Base-by-base conservation (phyloP, 805 yeast species). In the Candida andamanensis region DNA sequence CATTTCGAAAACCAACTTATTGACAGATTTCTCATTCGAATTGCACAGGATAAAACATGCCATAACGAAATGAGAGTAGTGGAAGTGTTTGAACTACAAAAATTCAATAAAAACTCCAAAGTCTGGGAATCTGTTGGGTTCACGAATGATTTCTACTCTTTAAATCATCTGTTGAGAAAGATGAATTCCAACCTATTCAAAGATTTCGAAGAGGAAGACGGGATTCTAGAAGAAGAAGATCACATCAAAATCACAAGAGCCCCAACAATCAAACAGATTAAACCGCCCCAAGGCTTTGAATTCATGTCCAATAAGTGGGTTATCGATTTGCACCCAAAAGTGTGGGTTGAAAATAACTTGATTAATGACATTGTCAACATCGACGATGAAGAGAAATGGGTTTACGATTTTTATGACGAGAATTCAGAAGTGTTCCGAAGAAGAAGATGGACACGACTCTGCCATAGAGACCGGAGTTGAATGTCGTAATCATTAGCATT, bases 331-430 rank as follows among this genome's bases (percentile, higher is more conserved):
- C 60, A 70, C 13, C 85, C 86, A 0, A 57, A 60, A 16, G 54
- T 46, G 2, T 85, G 95, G 95, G 84, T 79, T 6, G 55, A 56
- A 27, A 49, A 56, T 2, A 69, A 74, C 32, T 58, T 72, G 30
- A 56, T 80, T 10, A 37, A 46, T 17, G 80, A 73, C 35, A 55
- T 74, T 27, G 76, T 80, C 11, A 67, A 64, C 14, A 64, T 83
- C 14, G 94, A 85, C 56, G 62, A 72, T 17, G 87, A 78, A 35
- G 83, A 81, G 24, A 85, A 85, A 54, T 85, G 95, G 95, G 90
- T 84, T 13, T 85, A 85, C 52, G 95, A 85, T 52, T 49, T 54
- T 23, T 52, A 46, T 33, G 46, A 54, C 30, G 49, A 47, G 13
- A 60, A 53, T 24, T 33, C 28, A 35, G 63, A 79, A 40, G 33